phyloP scores from a whole-genome alignment of 2,329 filamentous ascomycete genomes.

The Alternaria rosae region DNA sequence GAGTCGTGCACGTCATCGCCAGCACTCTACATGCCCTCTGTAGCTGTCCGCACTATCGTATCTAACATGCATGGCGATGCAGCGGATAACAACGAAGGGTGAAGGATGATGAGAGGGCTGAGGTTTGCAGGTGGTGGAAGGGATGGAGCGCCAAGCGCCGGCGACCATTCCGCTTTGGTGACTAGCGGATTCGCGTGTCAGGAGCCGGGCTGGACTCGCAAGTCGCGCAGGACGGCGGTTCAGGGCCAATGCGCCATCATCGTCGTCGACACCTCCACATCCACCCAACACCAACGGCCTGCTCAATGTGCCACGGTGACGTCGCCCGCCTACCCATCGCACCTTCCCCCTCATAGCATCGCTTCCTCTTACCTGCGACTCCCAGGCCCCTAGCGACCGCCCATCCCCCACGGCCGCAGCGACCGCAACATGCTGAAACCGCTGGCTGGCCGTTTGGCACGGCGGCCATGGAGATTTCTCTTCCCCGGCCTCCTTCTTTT shows the following conservation, averaged over 20 bases:
- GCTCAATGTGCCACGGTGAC: constrained; percentile 23
- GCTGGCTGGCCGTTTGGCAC: constrained; percentile 35
- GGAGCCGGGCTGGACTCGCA: constrained; percentile 20
- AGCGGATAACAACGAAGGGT: background rate
- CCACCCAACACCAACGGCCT: constrained; percentile 5
- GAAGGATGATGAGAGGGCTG: background rate
- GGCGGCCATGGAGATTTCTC: constrained; percentile 43
- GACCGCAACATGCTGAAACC: constrained; percentile 33
- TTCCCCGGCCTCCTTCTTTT: constrained; percentile 42
- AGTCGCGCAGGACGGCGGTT: constrained; percentile 14
- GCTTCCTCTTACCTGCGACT: background rate
- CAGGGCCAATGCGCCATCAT: constrained; percentile 12
- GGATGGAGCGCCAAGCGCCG: constrained; percentile 2
- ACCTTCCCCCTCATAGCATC: constrained; percentile 4
- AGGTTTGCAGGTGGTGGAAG: background rate
- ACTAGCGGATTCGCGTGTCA: constrained; percentile 14
- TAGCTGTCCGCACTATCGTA: background rate
- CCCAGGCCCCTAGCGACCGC: constrained; percentile 1
- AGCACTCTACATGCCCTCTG: background rate
- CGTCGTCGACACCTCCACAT: constrained; percentile 9
- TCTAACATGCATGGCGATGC: background rate
- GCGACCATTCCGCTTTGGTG: constrained; percentile 3
- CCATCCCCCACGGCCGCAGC: constrained; percentile 9
- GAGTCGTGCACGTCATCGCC: background rate
- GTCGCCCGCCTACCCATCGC: constrained; percentile 12